These are phyloP conservation scores for Pestalotiopsis sp. DNA, from an alignment of 2,329 filamentous ascomycete genomes.

Conservation along the genomic window DNA sequence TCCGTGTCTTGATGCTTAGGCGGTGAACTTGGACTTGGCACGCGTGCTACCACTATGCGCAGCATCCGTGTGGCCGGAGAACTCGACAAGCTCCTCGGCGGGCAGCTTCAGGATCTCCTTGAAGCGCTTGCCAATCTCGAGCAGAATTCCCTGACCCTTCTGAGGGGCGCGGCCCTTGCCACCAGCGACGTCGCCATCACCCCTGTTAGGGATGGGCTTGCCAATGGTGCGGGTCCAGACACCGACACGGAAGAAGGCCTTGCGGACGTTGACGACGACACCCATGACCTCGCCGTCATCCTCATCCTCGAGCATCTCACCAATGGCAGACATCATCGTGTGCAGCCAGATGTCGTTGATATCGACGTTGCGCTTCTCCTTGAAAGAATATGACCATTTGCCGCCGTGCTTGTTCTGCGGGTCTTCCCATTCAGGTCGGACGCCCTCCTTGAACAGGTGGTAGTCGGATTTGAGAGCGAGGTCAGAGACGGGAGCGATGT, in stretches of 20 bases:
- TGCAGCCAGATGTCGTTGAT: slow-evolving; percentile 97
- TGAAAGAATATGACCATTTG: slow-evolving; percentile 98
- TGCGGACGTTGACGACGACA: slow-evolving; percentile 97
- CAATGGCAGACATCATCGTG: slow-evolving; percentile 94
- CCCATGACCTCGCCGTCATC: slow-evolving; percentile 98
- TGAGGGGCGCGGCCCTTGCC: slow-evolving; percentile 77
- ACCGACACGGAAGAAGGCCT: slow-evolving; percentile 96
- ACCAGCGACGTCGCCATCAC: slow-evolving; percentile 70
- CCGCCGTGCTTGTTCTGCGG: slow-evolving; percentile 98
- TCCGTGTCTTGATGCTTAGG: slow-evolving; percentile 51
- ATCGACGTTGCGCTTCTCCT: slow-evolving; percentile 88
- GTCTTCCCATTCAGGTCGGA: slow-evolving; percentile 98
- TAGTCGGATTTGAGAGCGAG: slow-evolving; percentile 98
- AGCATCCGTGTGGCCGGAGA: slow-evolving; percentile 94
- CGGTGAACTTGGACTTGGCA: slow-evolving; percentile 90
- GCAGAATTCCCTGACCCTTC: slow-evolving; percentile 83
- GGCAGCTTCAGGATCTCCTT: slow-evolving; percentile 88
- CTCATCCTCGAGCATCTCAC: slow-evolving; percentile 95
- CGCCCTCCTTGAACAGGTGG: slow-evolving; percentile 97
- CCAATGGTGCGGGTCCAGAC: slow-evolving; percentile 96
- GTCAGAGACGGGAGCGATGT: slow-evolving; percentile 94
- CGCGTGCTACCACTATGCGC: slow-evolving; percentile 91
- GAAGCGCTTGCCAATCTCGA: slow-evolving; percentile 85
- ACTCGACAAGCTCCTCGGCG: slow-evolving; percentile 78
- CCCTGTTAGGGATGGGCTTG: slow-evolving; percentile 76